Percentiles rank a stretch among this genome's conserved stretches.
These are phyloP conservation scores for Annulohypoxylon truncatum DNA, from an alignment of 2,329 filamentous ascomycete genomes.

Conservation along the genomic window DNA sequence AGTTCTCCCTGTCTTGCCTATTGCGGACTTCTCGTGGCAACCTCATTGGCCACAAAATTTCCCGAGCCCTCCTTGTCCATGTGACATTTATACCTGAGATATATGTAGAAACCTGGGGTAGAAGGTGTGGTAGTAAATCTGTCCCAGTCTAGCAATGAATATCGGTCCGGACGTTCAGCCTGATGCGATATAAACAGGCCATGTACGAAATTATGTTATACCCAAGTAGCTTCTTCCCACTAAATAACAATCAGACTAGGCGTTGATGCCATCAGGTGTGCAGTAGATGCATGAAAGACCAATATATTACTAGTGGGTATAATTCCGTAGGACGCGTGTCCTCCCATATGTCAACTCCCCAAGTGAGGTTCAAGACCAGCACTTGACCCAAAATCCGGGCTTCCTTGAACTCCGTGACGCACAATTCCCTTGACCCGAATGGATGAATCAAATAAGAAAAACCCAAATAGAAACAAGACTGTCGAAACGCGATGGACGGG, in stretches of 20 bases:
- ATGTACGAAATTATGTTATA: not conserved
- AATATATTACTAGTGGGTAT: slow-evolving; percentile 44
- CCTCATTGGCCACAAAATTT: slow-evolving; percentile 37
- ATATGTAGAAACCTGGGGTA: slow-evolving; percentile 39
- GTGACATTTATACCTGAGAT: slow-evolving; percentile 22
- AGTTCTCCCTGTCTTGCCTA: slow-evolving; percentile 22
- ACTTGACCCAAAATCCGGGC: slow-evolving; percentile 26
- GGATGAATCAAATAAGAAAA: slow-evolving; percentile 3
- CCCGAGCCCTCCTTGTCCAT: slow-evolving; percentile 27
- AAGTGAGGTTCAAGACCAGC: slow-evolving; percentile 33
- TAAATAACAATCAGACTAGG: slow-evolving; percentile 8
- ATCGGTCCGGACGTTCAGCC: slow-evolving; percentile 35
- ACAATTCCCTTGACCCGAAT: slow-evolving; percentile 35
- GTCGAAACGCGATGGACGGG: slow-evolving; percentile 25
- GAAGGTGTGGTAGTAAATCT: slow-evolving; percentile 7
- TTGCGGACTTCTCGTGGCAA: slow-evolving; percentile 24
- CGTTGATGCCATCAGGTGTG: slow-evolving; percentile 16
- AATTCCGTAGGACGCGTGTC: slow-evolving; percentile 42
- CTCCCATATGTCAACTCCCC: slow-evolving; percentile 30
- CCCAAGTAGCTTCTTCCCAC: slow-evolving; percentile 3
- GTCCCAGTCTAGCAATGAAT: not conserved
- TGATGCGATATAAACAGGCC: slow-evolving; percentile 29
- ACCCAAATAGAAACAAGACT: slow-evolving; percentile 15
- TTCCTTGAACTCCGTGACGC: slow-evolving; percentile 33
- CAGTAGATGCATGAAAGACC: slow-evolving; percentile 11